Base-by-base conservation (phyloP, 176 grass and related monocot species). In the Coix lacrymajobi region DNA sequence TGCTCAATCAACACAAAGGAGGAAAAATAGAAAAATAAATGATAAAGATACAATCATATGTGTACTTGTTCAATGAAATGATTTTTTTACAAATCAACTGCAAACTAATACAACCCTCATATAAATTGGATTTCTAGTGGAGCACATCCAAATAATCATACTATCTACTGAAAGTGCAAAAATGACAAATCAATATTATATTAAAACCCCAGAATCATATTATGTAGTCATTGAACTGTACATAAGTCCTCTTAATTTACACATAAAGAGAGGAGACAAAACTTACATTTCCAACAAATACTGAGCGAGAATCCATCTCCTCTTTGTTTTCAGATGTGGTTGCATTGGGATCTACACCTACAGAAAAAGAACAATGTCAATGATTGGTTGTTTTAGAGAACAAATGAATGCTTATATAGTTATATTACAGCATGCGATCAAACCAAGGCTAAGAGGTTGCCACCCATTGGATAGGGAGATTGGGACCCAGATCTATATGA, bases 261-360 rank as follows among this genome's bases (percentile, higher is more conserved):
- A 39, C 28, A 85, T 7, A 69, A 64, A 81, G 19, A 75, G 26
- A 66, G 48, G 13, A 66, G 19, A 73, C 8, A 36, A 45, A 33
- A 67, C 89, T 89, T 83, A 94, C 92, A 82, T 94, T 94, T 61
- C 92, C 92, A 83, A 94, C 54, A 31, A 85, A 91, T 7, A 94
- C 81, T 0, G 92, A 94, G 5, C 92, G 92, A 81, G 84, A 75
- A 85, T 94, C 92, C 80, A 84, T 88, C 52, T 94, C 86, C 46
- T 94, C 89, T 68, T 91, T 94, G 74, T 85, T 69, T 91, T 94
- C 86, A 45, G 80, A 89, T 82, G 89, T 69, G 79, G 80, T 28
- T 48, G 81, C 76, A 52, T 24, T 84, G 87, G 89, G 77, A 71
- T 94, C 92, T 51, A 89, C 61, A 25, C 83, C 79, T 90, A 63